A percentile compares a stretch with the other conserved stretches of the same genome.
Conservation (phyloP, 305 asterid genomes). For the Plantago lanceolata region DNA sequence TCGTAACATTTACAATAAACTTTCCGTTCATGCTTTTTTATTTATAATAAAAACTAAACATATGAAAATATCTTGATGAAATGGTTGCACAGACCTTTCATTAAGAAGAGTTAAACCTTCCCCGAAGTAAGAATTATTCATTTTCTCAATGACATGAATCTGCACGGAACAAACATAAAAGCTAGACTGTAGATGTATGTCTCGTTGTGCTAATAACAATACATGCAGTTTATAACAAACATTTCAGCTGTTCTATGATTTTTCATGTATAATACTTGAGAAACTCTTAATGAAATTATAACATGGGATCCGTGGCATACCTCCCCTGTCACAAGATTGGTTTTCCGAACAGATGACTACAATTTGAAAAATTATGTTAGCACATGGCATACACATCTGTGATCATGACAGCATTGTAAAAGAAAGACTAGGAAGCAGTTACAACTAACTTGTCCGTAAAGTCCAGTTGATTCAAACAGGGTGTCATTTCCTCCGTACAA, state of each 20-base stretch:
- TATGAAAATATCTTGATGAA: too few species aligned
- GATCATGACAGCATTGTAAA: background rate
- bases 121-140: constrained; percentile 54
- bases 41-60: background rate
- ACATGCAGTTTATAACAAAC: too few species aligned
- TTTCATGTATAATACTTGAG: too few species aligned
- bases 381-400: constrained; percentile 13
- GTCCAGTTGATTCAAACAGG: constrained; percentile 64
- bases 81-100: too few species aligned
- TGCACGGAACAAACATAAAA: constrained; percentile 26
- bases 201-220: background rate
- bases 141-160: constrained; percentile 48
- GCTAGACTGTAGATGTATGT: background rate
- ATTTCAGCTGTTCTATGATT: too few species aligned
- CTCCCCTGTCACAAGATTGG: constrained; percentile 60
- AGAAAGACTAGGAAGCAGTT: background rate
- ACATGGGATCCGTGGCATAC: constrained; percentile 26
- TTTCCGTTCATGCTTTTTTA: background rate
- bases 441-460: constrained; percentile 48
- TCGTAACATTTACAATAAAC: background rate
- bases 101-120: constrained; percentile 75
- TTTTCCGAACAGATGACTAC: constrained; percentile 79
- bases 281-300: too few species aligned
- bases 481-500: constrained; percentile 57
- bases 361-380: constrained; percentile 18